A percentile compares a stretch with the other conserved stretches of the same genome.
These are phyloP conservation scores for Podospora fimiseda DNA, from an alignment of 495 filamentous ascomycete species.

Conservation along the genomic window DNA sequence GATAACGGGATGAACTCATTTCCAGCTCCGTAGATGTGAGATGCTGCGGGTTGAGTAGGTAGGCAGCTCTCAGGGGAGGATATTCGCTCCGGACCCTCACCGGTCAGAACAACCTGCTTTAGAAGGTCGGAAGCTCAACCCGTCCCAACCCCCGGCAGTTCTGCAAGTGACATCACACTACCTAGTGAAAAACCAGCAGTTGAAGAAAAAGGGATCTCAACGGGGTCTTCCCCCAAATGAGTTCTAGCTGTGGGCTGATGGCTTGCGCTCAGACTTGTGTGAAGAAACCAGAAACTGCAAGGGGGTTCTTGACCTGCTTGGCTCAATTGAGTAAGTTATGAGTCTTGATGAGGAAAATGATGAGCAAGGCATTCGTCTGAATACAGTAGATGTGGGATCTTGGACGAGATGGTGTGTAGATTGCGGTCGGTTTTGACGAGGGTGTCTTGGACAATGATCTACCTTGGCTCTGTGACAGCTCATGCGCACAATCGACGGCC, in stretches of 20 bases:
- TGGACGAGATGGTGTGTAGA: slow-evolving; percentile 6
- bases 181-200: neutral
- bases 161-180: neutral
- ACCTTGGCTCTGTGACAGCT: slow-evolving; percentile 14
- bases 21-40: too few species aligned
- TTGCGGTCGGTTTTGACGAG: neutral
- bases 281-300: neutral
- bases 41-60: too few species aligned
- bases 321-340: neutral
- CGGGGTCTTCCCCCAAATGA: neutral
- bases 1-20: too few species aligned
- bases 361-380: too few species aligned
- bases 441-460: slow-evolving; percentile 19
- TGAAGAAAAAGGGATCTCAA: neutral
- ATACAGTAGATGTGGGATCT: slow-evolving; percentile 7
- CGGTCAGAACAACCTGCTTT: neutral
- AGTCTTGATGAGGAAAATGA: neutral
- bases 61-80: neutral
- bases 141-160: neutral
- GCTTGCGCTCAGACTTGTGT: neutral
- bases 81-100: neutral
- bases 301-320: neutral
- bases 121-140: neutral
- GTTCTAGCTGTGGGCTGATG: neutral
- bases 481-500: neutral